Percentiles rank a stretch among this genome's conserved stretches.
Conservation (phyloP, 1,284 basidiomycete genomes). For the Anthracocystis setariae region DNA sequence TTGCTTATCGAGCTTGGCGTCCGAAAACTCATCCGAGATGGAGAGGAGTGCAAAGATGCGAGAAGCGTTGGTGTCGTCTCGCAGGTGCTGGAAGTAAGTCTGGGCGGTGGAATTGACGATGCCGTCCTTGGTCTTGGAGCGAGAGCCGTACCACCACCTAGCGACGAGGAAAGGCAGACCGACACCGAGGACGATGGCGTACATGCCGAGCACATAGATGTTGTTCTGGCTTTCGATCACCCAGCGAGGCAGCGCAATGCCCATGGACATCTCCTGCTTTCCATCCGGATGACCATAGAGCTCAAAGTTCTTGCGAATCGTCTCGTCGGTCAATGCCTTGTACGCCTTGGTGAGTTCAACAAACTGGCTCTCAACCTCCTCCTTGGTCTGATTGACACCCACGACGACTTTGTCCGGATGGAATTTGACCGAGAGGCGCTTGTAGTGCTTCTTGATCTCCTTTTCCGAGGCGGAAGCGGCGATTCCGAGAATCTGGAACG, state of each 20-base stretch:
- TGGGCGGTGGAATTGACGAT: constrained; percentile 85
- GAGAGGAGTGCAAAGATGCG: constrained; percentile 81
- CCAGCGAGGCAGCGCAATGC: constrained; percentile 95
- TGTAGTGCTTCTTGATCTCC: constrained; percentile 95
- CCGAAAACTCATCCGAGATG: constrained; percentile 78
- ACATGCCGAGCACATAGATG: constrained; percentile 86
- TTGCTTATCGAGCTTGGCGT: constrained; percentile 68
- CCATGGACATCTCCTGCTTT: constrained; percentile 91
- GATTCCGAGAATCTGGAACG: constrained; percentile 92
- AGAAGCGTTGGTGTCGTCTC: constrained; percentile 80
- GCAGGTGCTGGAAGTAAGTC: constrained; percentile 85
- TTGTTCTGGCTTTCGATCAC: constrained; percentile 92
- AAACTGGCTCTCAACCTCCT: constrained; percentile 87
- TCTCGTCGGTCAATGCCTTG: constrained; percentile 94
- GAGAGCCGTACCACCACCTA: constrained; percentile 95
- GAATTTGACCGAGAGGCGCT: constrained; percentile 75
- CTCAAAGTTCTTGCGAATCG: constrained; percentile 88
- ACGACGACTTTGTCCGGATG: constrained; percentile 97
- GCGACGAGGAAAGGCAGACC: constrained; percentile 83
- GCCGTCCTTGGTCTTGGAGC: constrained; percentile 91
- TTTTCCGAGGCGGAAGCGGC: constrained; percentile 82
- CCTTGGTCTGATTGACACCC: constrained; percentile 82
- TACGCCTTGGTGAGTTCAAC: constrained; percentile 97
- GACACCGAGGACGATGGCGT: constrained; percentile 87
- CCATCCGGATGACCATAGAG: constrained; percentile 96